Conservation (phyloP, 352 stramenopile genomes). For the Aphanomyces euteiches region DNA sequence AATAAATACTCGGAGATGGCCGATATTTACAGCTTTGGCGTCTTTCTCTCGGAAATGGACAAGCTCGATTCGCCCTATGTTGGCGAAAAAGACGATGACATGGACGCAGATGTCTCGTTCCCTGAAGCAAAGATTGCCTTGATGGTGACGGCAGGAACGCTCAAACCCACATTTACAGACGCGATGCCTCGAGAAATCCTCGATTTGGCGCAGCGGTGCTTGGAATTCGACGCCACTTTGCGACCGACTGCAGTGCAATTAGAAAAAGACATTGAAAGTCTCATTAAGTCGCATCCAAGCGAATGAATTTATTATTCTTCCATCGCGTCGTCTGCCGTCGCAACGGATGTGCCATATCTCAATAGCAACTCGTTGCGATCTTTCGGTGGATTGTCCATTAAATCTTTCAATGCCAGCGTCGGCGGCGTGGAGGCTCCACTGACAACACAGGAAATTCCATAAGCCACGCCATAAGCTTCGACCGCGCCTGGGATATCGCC, state of each 20-base stretch:
- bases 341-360: constrained; percentile 37
- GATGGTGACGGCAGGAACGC: not conserved
- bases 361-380: constrained; percentile 52
- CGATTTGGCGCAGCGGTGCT: not conserved
- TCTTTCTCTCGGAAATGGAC: constrained; percentile 14
- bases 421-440: constrained; percentile 54
- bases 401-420: constrained; percentile 53
- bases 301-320: not conserved
- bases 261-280: not conserved
- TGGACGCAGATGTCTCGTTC: constrained; percentile 1
- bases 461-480: constrained; percentile 50
- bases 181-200: not conserved
- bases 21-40: constrained; percentile 18
- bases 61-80: constrained; percentile 2
- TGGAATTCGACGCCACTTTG: not conserved
- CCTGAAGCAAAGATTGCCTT: not conserved
- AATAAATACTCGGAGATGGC: constrained; percentile 11
- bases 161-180: not conserved
- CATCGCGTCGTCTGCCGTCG: not conserved
- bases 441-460: constrained; percentile 55
- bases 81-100: not conserved
- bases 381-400: constrained; percentile 56
- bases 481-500: constrained; percentile 48
- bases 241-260: not conserved
- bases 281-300: too few relatives aligned